Base-by-base conservation (phyloP, 768 basidiomycete species). In the Myochromella boudieri region DNA sequence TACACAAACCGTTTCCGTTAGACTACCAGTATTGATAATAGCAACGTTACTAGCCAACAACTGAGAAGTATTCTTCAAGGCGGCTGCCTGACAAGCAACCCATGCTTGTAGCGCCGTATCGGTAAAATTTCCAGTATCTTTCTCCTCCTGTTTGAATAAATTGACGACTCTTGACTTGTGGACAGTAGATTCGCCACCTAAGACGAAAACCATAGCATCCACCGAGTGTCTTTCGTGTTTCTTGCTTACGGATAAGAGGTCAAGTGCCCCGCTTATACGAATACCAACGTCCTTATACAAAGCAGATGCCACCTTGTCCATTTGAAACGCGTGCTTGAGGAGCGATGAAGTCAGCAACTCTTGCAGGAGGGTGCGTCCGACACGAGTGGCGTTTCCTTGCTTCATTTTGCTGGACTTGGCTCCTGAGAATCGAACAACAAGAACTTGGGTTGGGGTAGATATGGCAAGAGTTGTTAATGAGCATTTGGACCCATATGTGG, bases 271-370 rank as follows among this genome's bases (percentile, higher is more conserved):
- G 10, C 39, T 44, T 10, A 77, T 65, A 7, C 56, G 59, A 8
- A 76, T 41, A 0, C 57, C 62, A 6, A 68, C 37, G 45, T 81
- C 79, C 7, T 58, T 36, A 54, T 62, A 66, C 12, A 82, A 52
- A 1, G 75, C 61, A 3, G 66, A 49, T 0, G 69, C 65, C 1
- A 81, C 53, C 29, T 62, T 65, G 51, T 80, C 79, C 76, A 78
- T 75, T 26, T 60, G 58, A 36, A 81, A 76, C 0, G 71, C 68
- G 38, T 65, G 60, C 47, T 75, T 78, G 12, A 44, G 53, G 21
- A 49, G 25, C 0, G 56, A 15, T 24, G 67, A 46, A 36, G 62
- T 54, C 3, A 79, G 60, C 5, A 37, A 37, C 7, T 63, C 54
- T 38, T 63, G 48, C 6, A 79, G 54, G 3, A 67, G 48, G 2